A percentile compares a stretch with the other conserved stretches of the same genome.
phyloP scores from a whole-genome alignment of 306 rosid genomes.

The Boehmeria nivea region DNA sequence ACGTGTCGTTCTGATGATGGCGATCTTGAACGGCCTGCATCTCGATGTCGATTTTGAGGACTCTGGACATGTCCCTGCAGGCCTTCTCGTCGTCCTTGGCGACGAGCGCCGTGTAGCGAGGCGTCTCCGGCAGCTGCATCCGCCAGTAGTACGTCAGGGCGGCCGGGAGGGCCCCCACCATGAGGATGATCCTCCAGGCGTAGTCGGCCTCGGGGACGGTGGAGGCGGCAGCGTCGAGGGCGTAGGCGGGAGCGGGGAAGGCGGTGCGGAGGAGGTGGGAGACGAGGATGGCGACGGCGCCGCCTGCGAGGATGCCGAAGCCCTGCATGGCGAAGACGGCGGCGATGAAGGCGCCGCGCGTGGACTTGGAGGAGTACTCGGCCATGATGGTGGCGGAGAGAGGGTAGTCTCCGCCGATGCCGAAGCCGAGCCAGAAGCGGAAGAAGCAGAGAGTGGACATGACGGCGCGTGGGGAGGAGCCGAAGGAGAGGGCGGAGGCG shows the following conservation, averaged over 20 bases:
- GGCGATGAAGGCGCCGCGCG: conserved; percentile 53
- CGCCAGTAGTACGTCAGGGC: conserved; percentile 46
- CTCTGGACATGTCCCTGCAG: conserved; percentile 49
- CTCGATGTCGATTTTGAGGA: conserved; percentile 28
- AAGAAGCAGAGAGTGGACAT: conserved; percentile 42
- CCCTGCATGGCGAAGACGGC: conserved; percentile 80
- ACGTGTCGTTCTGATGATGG: too few species aligned
- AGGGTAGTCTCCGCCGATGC: conserved; percentile 56
- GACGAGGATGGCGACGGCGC: conserved; percentile 43
- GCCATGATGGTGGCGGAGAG: conserved; percentile 79
- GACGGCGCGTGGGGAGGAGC: conserved; percentile 21
- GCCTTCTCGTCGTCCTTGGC: conserved; percentile 48
- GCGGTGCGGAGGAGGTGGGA: conserved; percentile 24
- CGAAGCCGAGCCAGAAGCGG: conserved; percentile 46
- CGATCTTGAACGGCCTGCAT: too few species aligned
- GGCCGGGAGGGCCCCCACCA: conserved; percentile 60
- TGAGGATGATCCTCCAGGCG: conserved; percentile 62
- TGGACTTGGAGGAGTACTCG: conserved; percentile 47
- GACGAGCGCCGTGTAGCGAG: conserved; percentile 61
- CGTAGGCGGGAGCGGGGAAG: conserved; percentile 24
- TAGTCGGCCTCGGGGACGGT: conserved; percentile 48
- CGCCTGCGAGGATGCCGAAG: conserved; percentile 56
- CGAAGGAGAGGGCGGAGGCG: conserved; percentile 42
- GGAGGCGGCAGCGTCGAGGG: conserved; percentile 19
- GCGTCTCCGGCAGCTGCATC: conserved; percentile 61